Base-by-base conservation (phyloP, 495 filamentous ascomycete species). In the Penicillium coprophilum region DNA sequence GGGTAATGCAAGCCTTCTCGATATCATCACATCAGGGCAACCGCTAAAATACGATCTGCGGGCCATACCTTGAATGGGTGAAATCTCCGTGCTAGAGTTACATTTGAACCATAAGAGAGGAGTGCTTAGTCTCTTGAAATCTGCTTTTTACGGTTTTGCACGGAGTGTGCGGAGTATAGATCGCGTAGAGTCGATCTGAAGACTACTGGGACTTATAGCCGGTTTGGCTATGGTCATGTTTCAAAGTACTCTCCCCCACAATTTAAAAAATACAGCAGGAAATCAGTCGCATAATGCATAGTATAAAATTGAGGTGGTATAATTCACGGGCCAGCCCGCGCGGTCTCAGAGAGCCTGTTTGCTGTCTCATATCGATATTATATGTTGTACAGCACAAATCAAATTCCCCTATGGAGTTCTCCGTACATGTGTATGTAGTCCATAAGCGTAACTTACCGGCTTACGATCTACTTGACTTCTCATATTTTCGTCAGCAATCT, bases 1-100 rank as follows among this genome's bases (percentile, higher is more conserved):
- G 13, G 6, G 10, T n/a, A 52, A 58, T 68, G 62, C 65, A 68
- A 66, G 65, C 60, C 62, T 31, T 43, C 53, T 65, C 62, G 50
- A 58, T 58, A 63, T 50, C 54, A 67, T 67, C 64, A 67, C 64
- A 61, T 39, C 39, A 40, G 17, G 50, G 39, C 46, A 43, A 43
- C 38, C 24, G 39, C 11, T 8, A 30, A 51, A 48, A 32, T 56
- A 46, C 50, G 65, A 67, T 65, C 65, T 53, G 59, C 62, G 56
- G 51, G 23, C 55, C n/a, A 50, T 23, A 47, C 4, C 50, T 63
- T 57, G 46, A 60, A 65, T 55, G 45, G 60, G 63, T 40, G 32
- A 36, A 38, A 59, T 36, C 41, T 60, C 63, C 60, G 60, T 46
- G 50, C 30, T n/a, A 30, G 24, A 46, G 44, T 46, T 53, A 23